phyloP scores from a whole-genome alignment of 371 early-diverging fungal species.

The Mucor sp. region DNA sequence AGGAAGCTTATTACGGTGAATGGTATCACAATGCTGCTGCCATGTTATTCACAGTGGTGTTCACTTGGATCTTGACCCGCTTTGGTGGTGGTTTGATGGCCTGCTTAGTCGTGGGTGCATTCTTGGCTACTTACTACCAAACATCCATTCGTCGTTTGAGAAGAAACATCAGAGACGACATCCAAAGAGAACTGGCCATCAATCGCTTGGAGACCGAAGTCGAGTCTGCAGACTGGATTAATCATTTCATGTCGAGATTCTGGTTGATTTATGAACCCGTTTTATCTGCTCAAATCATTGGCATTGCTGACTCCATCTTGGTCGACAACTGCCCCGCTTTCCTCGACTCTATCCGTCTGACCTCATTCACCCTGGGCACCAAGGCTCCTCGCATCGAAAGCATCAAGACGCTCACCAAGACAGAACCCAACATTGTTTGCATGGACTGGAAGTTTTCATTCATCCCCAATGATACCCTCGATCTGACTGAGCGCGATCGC shows the following conservation, averaged over 20 bases:
- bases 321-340: constrained; percentile 89
- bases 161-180: constrained; percentile 72
- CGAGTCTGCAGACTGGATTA: constrained; percentile 98
- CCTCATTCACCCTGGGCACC: constrained; percentile 97
- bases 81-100: constrained; percentile 39
- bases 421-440: constrained; percentile 81
- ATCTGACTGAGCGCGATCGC: constrained; percentile 69
- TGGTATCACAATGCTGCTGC: constrained; percentile 45
- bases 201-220: constrained; percentile 57
- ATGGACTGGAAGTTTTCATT: constrained; percentile 87
- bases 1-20: constrained; percentile 40
- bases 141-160: constrained; percentile 76
- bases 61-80: constrained; percentile 37
- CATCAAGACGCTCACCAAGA: constrained; percentile 82
- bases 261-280: constrained; percentile 97
- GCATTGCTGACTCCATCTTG: constrained; percentile 75
- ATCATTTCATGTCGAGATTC: constrained; percentile 81
- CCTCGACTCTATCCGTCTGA: constrained; percentile 87
- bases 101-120: constrained; percentile 49
- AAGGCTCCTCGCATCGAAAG: constrained; percentile 93
- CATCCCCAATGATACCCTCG: constrained; percentile 79
- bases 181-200: constrained; percentile 64
- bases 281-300: constrained; percentile 80
- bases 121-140: constrained; percentile 73
- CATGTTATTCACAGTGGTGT: constrained; percentile 33